Conservation (phyloP, 352 stramenopile genomes). For the Phytophthora hibernalis region DNA sequence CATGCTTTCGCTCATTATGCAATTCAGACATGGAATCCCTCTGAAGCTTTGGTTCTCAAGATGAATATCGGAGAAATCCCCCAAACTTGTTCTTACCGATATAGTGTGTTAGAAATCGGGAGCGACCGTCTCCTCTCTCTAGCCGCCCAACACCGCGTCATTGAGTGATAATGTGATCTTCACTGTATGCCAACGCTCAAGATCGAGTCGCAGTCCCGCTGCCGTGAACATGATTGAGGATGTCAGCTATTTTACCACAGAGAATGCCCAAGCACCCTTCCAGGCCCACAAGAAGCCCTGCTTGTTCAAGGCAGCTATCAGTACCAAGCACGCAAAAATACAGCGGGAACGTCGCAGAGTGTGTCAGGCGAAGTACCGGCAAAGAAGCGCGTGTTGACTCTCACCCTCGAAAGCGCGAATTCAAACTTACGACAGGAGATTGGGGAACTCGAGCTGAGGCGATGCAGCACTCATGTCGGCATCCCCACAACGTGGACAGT, state of each 20-base stretch:
- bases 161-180: slow-evolving; percentile 7
- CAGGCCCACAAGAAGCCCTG: neutral
- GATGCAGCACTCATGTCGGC: neutral
- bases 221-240: neutral
- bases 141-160: neutral
- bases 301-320: neutral
- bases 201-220: neutral
- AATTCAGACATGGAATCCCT: slow-evolving; percentile 67
- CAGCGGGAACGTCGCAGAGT: slow-evolving; percentile 3
- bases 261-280: neutral
- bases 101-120: no score
- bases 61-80: slow-evolving; percentile 60
- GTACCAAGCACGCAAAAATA: neutral
- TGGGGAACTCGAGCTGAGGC: neutral
- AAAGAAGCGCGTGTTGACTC: neutral
- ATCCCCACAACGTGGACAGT: neutral
- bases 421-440: slow-evolving; percentile 4
- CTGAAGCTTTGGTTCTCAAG: slow-evolving; percentile 48
- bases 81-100: slow-evolving; percentile 44
- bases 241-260: no score
- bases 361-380: slow-evolving; percentile 3
- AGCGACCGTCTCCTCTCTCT: neutral
- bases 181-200: neutral
- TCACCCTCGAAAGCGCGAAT: slow-evolving; percentile 1
- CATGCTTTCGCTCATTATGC: slow-evolving; percentile 10